Percentiles rank a stretch among this genome's conserved stretches.
Evolutionary conservation across 441 rosid species (phyloP).

Genomic region (Oxalis stricta): DNA sequence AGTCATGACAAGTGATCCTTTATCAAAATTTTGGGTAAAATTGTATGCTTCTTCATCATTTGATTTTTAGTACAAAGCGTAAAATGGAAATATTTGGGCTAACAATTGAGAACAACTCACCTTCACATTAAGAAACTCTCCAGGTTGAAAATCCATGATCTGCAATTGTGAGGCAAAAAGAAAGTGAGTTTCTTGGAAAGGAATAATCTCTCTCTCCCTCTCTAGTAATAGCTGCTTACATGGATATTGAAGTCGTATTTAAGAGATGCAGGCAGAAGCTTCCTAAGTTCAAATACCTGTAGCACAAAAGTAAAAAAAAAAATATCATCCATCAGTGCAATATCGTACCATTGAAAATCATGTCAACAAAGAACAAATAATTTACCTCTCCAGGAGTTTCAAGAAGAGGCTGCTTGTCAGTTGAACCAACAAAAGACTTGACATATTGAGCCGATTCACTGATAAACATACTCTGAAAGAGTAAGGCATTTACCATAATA

Average conservation of each 20-base stretch:
- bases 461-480: no score
- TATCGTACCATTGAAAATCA: neutral
- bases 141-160: slow-evolving; percentile 94
- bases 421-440: no score
- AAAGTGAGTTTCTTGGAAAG: neutral
- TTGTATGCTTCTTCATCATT: no score
- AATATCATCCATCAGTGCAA: neutral
- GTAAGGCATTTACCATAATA: no score
- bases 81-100: slow-evolving; percentile 3
- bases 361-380: slow-evolving; percentile 4
- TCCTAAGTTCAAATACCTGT: slow-evolving; percentile 79
- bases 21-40: no score
- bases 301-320: neutral
- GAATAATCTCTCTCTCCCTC: no score
- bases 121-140: slow-evolving; percentile 86
- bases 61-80: slow-evolving; percentile 4
- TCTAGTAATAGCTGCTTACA: no score
- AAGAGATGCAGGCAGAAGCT: slow-evolving; percentile 61
- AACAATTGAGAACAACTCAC: slow-evolving; percentile 20
- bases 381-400: slow-evolving; percentile 81
- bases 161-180: slow-evolving; percentile 15
- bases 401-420: slow-evolving; percentile 76
- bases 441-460: no score
- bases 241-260: slow-evolving; percentile 85
- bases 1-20: no score